Evolutionary conservation across 305 asterid genomes (phyloP).

Genomic region (Solanum hybrid): DNA sequence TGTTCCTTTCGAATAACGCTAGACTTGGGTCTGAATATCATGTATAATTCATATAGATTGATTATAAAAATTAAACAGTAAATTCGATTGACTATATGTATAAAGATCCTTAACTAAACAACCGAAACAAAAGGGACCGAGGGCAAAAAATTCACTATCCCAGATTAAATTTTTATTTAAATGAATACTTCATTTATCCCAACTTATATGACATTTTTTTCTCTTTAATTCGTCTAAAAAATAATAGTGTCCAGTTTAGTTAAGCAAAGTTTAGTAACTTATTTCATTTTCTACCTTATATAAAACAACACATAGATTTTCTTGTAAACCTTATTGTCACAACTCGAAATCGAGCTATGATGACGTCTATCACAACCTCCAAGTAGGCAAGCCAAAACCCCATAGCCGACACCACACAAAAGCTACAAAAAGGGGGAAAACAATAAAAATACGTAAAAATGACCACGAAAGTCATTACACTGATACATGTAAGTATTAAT

Average conservation of each 20-base stretch:
- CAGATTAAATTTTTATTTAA: not conserved
- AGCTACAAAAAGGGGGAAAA: not conserved
- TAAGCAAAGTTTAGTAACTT: not conserved
- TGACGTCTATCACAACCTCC: not conserved
- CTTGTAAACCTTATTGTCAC: not conserved
- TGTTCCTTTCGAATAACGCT: not conserved
- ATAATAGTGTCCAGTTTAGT: not conserved
- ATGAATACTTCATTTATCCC: not conserved
- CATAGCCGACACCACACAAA: not conserved
- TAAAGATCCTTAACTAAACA: not conserved
- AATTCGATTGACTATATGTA: not conserved
- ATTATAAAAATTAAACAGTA: not conserved
- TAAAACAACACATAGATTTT: not conserved
- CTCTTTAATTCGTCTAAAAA: not conserved
- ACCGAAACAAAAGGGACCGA: not conserved
- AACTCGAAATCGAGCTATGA: not conserved
- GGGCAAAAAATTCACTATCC: not conserved
- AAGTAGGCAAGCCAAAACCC: not conserved
- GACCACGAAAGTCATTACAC: not conserved
- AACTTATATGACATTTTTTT: not conserved
- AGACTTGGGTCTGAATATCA: not conserved
- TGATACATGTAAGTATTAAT: not conserved
- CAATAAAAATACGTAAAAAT: too few relatives aligned
- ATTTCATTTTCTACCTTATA: not conserved
- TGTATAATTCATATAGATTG: not conserved